These are phyloP conservation scores for Candida tibetensis DNA, from an alignment of 805 yeast species.

Conservation along the genomic window DNA sequence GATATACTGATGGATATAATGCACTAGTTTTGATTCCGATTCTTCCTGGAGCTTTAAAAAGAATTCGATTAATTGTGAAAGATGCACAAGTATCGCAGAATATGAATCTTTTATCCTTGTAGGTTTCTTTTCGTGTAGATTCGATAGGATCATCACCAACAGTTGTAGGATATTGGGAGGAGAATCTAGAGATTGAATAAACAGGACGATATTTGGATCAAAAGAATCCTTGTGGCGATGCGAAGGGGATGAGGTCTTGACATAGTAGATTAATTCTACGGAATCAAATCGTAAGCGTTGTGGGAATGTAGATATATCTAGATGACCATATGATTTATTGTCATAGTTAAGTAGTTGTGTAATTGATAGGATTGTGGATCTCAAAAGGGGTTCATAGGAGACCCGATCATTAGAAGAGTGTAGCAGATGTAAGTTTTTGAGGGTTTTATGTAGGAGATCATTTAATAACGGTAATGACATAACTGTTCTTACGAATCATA, in stretches of 20 bases:
- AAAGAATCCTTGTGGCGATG: neutral
- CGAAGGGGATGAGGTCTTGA: neutral
- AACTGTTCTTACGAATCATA: too few species aligned
- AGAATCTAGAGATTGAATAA: slow-evolving; percentile 3
- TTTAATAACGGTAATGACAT: slow-evolving; percentile 8
- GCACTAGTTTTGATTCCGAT: slow-evolving; percentile 16
- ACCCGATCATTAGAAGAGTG: slow-evolving; percentile 8
- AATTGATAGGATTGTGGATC: slow-evolving; percentile 12
- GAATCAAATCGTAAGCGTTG: neutral
- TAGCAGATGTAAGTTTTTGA: slow-evolving; percentile 17
- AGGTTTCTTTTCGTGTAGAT: slow-evolving; percentile 11
- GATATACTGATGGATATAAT: slow-evolving; percentile 19
- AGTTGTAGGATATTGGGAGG: slow-evolving; percentile 2
- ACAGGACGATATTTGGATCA: slow-evolving; percentile 2
- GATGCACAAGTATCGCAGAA: slow-evolving; percentile 12
- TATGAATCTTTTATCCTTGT: slow-evolving; percentile 17
- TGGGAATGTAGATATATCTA: slow-evolving; percentile 1
- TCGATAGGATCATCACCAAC: slow-evolving; percentile 5
- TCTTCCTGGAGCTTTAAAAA: slow-evolving; percentile 14
- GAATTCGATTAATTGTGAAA: slow-evolving; percentile 16
- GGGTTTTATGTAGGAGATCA: slow-evolving; percentile 16
- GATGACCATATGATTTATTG: slow-evolving; percentile 11
- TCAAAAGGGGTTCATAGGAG: slow-evolving; percentile 14
- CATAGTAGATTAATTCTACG: neutral
- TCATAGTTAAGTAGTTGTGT: slow-evolving; percentile 15